Conservation (phyloP, 306 rosid species). For the Rosa multiflora region DNA sequence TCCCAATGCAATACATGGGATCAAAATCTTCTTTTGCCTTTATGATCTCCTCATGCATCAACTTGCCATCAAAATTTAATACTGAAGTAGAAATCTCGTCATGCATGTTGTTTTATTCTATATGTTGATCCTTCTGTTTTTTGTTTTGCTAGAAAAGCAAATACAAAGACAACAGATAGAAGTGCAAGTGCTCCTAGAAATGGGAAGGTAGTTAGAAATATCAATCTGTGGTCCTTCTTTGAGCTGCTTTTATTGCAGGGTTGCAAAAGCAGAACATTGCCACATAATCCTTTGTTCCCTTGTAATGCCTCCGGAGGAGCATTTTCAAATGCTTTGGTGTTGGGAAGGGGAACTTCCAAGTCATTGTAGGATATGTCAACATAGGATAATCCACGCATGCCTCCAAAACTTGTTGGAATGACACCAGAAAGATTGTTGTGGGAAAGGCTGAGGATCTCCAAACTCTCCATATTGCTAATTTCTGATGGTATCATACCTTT, state of each 20-base stretch:
- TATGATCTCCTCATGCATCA: not conserved
- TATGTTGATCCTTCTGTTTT: not conserved
- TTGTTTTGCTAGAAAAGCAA: not conserved
- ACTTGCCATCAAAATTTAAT: conserved; percentile 5
- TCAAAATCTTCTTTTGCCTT: conserved; percentile 8
- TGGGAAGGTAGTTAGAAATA: not conserved
- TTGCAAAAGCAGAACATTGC: not conserved
- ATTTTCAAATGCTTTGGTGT: not conserved
- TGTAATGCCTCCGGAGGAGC: not conserved
- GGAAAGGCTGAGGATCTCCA: not conserved
- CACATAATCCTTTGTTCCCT: conserved; percentile 5
- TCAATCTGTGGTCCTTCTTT: not conserved
- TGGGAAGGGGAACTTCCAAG: conserved; percentile 4
- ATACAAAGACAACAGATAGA: not conserved
- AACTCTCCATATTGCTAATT: not conserved
- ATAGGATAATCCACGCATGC: not conserved
- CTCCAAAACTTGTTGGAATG: not conserved
- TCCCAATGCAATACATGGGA: conserved; percentile 10
- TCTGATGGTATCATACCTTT: not conserved
- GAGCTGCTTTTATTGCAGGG: not conserved
- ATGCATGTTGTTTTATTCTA: not conserved
- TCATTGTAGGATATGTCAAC: not conserved
- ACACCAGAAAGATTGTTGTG: not conserved
- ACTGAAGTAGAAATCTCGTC: not conserved
- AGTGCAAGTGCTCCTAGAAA: not conserved